Evolutionary conservation across 352 stramenopile species (phyloP).

Genomic region (Pythium scleroteichum): DNA sequence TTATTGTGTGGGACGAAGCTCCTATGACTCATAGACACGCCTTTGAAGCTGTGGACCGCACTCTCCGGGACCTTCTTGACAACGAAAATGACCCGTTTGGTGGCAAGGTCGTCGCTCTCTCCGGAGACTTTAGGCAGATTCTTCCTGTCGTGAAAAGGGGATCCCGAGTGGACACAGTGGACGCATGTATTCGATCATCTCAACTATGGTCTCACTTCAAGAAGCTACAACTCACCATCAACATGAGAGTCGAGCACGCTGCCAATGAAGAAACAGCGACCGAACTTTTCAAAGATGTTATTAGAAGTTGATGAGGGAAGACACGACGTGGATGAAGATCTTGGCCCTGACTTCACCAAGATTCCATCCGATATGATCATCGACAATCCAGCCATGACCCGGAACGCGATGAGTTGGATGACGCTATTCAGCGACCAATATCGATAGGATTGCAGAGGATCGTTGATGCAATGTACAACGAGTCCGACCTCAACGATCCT

Average conservation of each 20-base stretch:
- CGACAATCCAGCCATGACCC: not conserved
- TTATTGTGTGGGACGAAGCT: slow-evolving; percentile 19
- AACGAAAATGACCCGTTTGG: slow-evolving; percentile 8
- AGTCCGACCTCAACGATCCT: slow-evolving; percentile 11
- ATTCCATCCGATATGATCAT: slow-evolving; percentile 17
- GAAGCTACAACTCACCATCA: not conserved
- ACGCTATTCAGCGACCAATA: not conserved
- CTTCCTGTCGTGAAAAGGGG: slow-evolving; percentile 4
- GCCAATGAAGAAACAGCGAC: too few species aligned
- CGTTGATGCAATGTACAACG: slow-evolving; percentile 17
- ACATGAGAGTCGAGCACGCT: too few species aligned
- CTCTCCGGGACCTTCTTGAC: not conserved
- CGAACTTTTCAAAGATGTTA: too few species aligned
- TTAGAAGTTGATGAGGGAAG: too few species aligned
- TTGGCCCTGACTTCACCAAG: slow-evolving; percentile 26
- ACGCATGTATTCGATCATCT: slow-evolving; percentile 2
- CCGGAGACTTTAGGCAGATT: slow-evolving; percentile 20
- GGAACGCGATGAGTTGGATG: not conserved
- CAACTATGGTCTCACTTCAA: not conserved
- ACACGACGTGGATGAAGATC: too few species aligned
- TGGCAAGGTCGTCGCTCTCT: slow-evolving; percentile 2
- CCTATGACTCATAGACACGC: slow-evolving; percentile 9
- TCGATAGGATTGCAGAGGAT: slow-evolving; percentile 2
- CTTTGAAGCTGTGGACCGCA: slow-evolving; percentile 13
- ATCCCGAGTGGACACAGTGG: not conserved